phyloP scores from a whole-genome alignment of 805 yeast genomes.

The Candida maesae region DNA sequence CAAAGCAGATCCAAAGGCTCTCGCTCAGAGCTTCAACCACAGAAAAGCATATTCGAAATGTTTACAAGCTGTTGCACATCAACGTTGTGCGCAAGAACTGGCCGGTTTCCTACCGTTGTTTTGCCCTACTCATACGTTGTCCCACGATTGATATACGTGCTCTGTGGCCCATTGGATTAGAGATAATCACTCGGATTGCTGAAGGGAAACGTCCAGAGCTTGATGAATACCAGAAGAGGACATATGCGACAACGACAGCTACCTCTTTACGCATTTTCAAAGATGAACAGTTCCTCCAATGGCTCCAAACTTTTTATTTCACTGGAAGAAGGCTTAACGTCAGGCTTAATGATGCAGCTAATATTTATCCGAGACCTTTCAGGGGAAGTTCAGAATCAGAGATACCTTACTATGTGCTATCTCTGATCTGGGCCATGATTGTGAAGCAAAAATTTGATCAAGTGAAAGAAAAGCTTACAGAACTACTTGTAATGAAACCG shows the following conservation, averaged over 20 bases:
- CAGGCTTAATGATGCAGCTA: neutral
- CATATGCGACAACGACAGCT: slow-evolving; percentile 2
- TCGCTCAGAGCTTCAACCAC: neutral
- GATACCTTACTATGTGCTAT: slow-evolving; percentile 5
- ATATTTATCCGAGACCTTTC: neutral
- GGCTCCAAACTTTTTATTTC: slow-evolving; percentile 18
- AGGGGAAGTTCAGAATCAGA: neutral
- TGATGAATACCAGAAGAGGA: slow-evolving; percentile 14
- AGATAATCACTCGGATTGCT: slow-evolving; percentile 36
- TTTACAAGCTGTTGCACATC: slow-evolving; percentile 37
- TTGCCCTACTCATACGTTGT: slow-evolving; percentile 45
- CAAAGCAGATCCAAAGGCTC: neutral
- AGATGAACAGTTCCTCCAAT: slow-evolving; percentile 25
- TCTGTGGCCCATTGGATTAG: slow-evolving; percentile 63
- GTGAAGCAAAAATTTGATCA: slow-evolving; percentile 17
- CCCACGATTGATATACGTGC: slow-evolving; percentile 49
- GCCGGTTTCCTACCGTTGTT: slow-evolving; percentile 51
- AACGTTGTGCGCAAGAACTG: slow-evolving; percentile 48
- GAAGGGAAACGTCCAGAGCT: slow-evolving; percentile 13
- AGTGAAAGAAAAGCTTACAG: slow-evolving; percentile 20
- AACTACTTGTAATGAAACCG: slow-evolving; percentile 16
- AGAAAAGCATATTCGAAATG: neutral
- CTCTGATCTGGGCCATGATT: slow-evolving; percentile 21
- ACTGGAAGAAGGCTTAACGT: neutral
- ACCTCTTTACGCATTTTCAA: slow-evolving; percentile 4